Conservation (phyloP, 2,329 filamentous ascomycete genomes). For the Biscogniauxia marginata region DNA sequence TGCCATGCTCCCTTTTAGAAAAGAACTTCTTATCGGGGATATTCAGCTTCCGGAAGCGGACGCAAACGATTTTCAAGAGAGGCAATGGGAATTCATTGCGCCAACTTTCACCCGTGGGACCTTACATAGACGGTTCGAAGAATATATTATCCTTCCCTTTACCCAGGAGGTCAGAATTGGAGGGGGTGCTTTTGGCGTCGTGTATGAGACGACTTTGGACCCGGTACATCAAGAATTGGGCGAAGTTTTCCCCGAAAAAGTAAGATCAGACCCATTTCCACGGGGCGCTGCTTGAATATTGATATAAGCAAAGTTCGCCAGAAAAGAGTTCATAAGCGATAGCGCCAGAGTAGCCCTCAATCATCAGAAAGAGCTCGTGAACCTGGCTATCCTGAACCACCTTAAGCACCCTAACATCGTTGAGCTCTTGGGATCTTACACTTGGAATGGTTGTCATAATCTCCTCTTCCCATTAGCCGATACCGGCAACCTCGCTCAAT, state of each 20-base stretch:
- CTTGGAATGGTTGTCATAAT: not conserved
- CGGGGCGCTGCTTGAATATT: not conserved
- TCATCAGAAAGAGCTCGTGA: slow-evolving; percentile 2
- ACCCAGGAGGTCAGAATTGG: not conserved
- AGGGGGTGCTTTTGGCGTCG: slow-evolving; percentile 3
- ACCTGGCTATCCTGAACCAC: slow-evolving; percentile 6
- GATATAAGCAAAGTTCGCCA: not conserved
- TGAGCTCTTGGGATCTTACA: slow-evolving; percentile 5
- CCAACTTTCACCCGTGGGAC: slow-evolving; percentile 5
- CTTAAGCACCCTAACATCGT: slow-evolving; percentile 8
- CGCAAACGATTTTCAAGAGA: slow-evolving; percentile 5
- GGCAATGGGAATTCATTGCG: slow-evolving; percentile 6
- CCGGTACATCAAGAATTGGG: slow-evolving; percentile 1
- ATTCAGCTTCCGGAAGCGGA: slow-evolving; percentile 1
- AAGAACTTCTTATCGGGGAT: not conserved
- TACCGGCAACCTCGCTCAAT: not conserved
- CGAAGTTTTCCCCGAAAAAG: not conserved
- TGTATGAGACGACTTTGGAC: slow-evolving; percentile 5
- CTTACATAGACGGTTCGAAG: not conserved
- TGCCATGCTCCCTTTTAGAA: slow-evolving; percentile 6
- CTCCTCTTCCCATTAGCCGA: slow-evolving; percentile 5
- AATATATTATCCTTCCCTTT: slow-evolving; percentile 1
- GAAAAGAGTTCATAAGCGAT: slow-evolving; percentile 7
- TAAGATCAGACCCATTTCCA: not conserved
- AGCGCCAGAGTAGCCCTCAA: too few species aligned